These are phyloP conservation scores for Podospora conica DNA, from an alignment of 495 filamentous ascomycete genomes.

Conservation along the genomic window DNA sequence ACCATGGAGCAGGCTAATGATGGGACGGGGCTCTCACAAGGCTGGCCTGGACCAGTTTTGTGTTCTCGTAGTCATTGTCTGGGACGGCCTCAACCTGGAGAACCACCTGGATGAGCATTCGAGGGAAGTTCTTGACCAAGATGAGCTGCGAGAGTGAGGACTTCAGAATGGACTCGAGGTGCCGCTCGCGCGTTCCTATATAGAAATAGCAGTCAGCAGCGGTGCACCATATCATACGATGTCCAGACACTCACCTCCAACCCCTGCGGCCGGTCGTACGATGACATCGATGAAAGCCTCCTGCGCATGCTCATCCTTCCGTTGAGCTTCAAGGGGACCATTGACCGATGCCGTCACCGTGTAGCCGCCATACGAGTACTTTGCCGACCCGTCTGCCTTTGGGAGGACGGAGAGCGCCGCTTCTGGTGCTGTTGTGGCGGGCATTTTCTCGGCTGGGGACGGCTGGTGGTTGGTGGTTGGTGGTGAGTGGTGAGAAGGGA, in stretches of 20 bases:
- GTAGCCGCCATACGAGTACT: conserved; percentile 70
- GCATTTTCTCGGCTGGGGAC: conserved; percentile 30
- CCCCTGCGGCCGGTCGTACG: conserved; percentile 75
- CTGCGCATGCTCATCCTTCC: conserved; percentile 81
- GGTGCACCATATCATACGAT: conserved; percentile 26
- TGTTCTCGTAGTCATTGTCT: conserved; percentile 49
- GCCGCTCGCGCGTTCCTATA: conserved; percentile 62
- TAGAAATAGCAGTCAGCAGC: conserved; percentile 39
- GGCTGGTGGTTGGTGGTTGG: background rate
- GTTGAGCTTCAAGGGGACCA: conserved; percentile 84
- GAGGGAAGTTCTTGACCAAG: conserved; percentile 60
- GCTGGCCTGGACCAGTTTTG: conserved; percentile 44
- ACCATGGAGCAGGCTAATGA: background rate
- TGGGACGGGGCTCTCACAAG: conserved; percentile 32
- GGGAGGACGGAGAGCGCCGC: conserved; percentile 53
- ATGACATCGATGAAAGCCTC: conserved; percentile 87
- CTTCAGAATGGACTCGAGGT: conserved; percentile 65
- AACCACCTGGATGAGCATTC: conserved; percentile 60
- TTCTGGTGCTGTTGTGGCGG: conserved; percentile 38
- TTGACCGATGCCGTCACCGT: conserved; percentile 80
- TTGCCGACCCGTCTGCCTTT: conserved; percentile 83
- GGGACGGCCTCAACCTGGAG: conserved; percentile 56
- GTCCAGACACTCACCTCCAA: conserved; percentile 60
- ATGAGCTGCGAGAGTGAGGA: conserved; percentile 63
- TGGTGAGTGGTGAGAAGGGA: background rate